Conservation (phyloP, 2,329 filamentous ascomycete species). For the Sphaerulina musiva region DNA sequence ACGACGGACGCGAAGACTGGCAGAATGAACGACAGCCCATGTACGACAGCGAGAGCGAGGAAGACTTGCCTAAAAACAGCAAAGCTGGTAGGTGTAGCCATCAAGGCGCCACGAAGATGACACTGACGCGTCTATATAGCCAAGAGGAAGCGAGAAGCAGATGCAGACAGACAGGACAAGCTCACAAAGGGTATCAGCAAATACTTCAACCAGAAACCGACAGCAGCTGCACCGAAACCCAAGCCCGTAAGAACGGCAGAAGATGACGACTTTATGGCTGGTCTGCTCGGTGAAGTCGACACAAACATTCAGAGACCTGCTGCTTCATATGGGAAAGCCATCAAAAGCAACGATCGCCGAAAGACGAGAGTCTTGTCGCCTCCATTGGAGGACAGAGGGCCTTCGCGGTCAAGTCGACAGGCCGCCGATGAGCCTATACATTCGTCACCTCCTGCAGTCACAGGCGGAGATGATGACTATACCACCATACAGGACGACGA, state of each 20-base stretch:
- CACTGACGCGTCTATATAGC: constrained; percentile 43
- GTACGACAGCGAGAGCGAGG: constrained; percentile 71
- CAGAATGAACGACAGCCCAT: constrained; percentile 60
- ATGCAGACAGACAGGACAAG: constrained; percentile 75
- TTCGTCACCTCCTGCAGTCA: constrained; percentile 16
- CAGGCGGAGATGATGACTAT: constrained; percentile 48
- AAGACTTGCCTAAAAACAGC: constrained; percentile 52
- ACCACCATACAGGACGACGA: constrained; percentile 57
- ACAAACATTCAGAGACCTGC: constrained; percentile 58
- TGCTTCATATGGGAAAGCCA: constrained; percentile 51
- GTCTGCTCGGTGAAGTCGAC: constrained; percentile 82
- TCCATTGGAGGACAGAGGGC: constrained; percentile 49
- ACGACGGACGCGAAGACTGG: constrained; percentile 95
- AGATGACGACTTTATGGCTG: constrained; percentile 79
- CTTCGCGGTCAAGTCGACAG: constrained; percentile 6
- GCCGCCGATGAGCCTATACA: constrained; percentile 17
- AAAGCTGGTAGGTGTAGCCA: constrained; percentile 48
- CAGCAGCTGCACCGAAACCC: constrained; percentile 59
- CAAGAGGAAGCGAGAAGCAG: constrained; percentile 83
- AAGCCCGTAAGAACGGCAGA: constrained; percentile 59
- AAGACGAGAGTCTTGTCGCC: constrained; percentile 78
- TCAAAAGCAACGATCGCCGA: constrained; percentile 69
- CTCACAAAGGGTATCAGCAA: constrained; percentile 89
- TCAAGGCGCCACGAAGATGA: neutral
- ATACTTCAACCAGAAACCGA: constrained; percentile 77